Conservation (phyloP, 805 yeast genomes). For the Lachancea kluyveri region DNA sequence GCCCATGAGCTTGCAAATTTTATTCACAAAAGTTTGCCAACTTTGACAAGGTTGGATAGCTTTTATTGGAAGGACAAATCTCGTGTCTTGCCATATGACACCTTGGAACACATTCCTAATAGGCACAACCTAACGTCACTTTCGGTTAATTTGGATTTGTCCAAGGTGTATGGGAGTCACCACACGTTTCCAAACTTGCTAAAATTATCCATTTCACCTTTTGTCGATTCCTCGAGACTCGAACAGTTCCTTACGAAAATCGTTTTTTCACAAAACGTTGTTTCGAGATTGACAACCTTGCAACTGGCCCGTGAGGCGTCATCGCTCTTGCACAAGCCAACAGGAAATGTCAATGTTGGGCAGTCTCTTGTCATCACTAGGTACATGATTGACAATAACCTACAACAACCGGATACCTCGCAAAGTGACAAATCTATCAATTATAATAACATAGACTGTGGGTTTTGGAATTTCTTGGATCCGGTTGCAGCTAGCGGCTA, state of each 20-base stretch:
- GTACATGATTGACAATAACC: conserved; percentile 9
- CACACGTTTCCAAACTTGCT: conserved; percentile 25
- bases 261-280: conserved; percentile 1
- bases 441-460: conserved; percentile 4
- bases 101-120: conserved; percentile 31
- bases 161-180: conserved; percentile 9
- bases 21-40: conserved; percentile 21
- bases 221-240: conserved; percentile 26
- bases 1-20: conserved; percentile 30
- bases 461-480: conserved; percentile 9
- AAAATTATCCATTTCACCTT: conserved; percentile 34
- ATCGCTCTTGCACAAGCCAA: conserved; percentile 5
- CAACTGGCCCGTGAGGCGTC: conserved; percentile 8
- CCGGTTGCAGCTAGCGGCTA: background rate
- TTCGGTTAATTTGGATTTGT: conserved; percentile 30
- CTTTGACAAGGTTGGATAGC: conserved; percentile 23
- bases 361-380: conserved; percentile 8
- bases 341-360: conserved; percentile 1
- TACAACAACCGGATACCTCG: conserved; percentile 5
- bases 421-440: conserved; percentile 6
- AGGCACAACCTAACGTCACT: conserved; percentile 23
- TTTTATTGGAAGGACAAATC: conserved; percentile 32
- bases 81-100: conserved; percentile 28
- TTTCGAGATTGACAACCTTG: conserved; percentile 6
- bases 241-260: conserved; percentile 4